A percentile compares a stretch with the other conserved stretches of the same genome.
Evolutionary conservation across 495 filamentous ascomycete species (phyloP).

Genomic region (Penicillium desertorum): DNA sequence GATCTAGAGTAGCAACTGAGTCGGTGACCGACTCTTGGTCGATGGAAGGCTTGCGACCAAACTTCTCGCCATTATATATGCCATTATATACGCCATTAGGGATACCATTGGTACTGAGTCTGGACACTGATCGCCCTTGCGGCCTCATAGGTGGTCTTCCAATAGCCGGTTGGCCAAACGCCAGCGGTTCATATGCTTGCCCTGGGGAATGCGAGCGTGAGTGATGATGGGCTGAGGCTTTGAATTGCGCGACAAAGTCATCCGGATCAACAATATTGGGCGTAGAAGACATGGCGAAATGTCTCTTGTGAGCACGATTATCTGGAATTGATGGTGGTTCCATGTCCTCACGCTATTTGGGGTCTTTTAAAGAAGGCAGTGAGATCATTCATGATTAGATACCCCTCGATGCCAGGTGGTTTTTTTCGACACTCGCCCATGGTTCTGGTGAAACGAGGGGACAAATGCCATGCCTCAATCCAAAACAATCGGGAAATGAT

Average conservation of each 20-base stretch:
- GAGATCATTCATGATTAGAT: background rate
- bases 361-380: constrained; percentile 10
- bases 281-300: background rate
- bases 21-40: constrained; percentile 4
- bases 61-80: background rate
- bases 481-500: constrained; percentile 3
- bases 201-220: background rate
- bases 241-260: background rate
- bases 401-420: constrained; percentile 2
- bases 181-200: background rate
- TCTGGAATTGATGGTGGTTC: constrained; percentile 25
- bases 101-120: background rate
- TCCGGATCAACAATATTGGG: constrained; percentile 15
- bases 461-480: too few relatives aligned
- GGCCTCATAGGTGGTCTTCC: constrained; percentile 2
- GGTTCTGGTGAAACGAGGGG: constrained; percentile 1
- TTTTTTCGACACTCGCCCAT: constrained; percentile 11
- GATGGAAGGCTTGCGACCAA: background rate
- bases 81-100: background rate
- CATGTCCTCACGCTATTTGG: constrained; percentile 4
- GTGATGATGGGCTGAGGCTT: background rate
- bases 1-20: background rate
- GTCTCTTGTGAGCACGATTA: constrained; percentile 17
- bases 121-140: background rate
- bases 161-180: constrained; percentile 9